These are phyloP conservation scores for Batrachochytrium dendrobatidis DNA, from an alignment of 371 early-diverging fungal species.

Conservation along the genomic window DNA sequence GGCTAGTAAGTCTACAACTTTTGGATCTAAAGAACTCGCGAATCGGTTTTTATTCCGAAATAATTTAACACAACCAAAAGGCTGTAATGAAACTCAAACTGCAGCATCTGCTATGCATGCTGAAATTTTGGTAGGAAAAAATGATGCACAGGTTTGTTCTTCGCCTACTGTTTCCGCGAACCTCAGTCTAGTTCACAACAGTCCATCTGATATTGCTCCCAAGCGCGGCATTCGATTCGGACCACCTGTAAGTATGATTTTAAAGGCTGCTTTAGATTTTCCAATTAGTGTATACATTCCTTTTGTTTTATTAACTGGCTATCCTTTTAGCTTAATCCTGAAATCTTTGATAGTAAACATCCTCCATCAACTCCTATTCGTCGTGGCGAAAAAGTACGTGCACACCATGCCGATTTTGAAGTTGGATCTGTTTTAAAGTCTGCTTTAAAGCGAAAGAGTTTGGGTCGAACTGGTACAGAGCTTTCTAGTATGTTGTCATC, in stretches of 20 bases:
- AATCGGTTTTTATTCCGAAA: too few species aligned
- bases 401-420: not conserved
- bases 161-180: not conserved
- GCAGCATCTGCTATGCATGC: too few species aligned
- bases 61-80: too few species aligned
- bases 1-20: too few species aligned
- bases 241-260: not conserved
- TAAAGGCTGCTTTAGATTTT: not conserved
- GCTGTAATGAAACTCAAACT: too few species aligned
- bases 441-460: too few species aligned
- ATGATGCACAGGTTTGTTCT: too few species aligned
- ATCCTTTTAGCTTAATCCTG: not conserved
- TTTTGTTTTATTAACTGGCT: not conserved
- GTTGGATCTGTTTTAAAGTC: too few species aligned
- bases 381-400: not conserved
- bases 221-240: not conserved
- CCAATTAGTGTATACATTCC: not conserved
- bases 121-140: too few species aligned
- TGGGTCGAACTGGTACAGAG: not conserved
- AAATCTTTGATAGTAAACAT: not conserved
- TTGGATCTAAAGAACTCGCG: too few species aligned
- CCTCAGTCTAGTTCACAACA: not conserved
- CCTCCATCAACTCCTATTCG: not conserved
- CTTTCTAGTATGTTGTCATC: constrained; percentile 1
- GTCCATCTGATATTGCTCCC: not conserved